These are phyloP conservation scores for Nicotiana otophora DNA, from an alignment of 257 asterid genomes.

Conservation along the genomic window DNA sequence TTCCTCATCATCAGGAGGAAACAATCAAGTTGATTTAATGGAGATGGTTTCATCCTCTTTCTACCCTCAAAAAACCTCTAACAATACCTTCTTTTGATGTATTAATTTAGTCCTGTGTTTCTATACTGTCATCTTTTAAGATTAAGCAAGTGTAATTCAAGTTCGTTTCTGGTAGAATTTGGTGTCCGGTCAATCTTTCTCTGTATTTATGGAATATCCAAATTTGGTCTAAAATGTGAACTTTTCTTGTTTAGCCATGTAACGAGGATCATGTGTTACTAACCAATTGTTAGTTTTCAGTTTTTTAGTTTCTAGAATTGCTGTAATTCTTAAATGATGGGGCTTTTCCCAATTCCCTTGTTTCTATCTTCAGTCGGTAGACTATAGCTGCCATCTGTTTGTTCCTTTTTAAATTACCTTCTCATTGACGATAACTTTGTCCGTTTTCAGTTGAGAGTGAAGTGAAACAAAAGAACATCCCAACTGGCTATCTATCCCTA, in stretches of 20 bases:
- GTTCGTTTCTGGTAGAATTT: too few species aligned
- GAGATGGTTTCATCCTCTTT: conserved; percentile 24
- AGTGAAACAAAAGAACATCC: background rate
- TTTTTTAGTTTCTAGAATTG: conserved; percentile 13
- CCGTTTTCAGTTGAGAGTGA: conserved; percentile 10
- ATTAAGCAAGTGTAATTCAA: too few species aligned
- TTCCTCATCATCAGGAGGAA: background rate
- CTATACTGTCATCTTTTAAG: too few species aligned
- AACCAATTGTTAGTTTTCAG: conserved; percentile 16
- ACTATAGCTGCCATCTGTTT: background rate
- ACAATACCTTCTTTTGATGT: background rate
- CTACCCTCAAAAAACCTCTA: background rate
- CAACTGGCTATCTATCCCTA: conserved; percentile 10
- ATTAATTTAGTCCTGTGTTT: background rate
- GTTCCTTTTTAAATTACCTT: background rate
- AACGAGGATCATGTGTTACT: background rate
- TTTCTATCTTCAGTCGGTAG: background rate
- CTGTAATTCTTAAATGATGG: background rate
- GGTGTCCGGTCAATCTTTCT: too few species aligned
- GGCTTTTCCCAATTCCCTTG: background rate
- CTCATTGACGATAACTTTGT: background rate
- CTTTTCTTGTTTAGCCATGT: too few species aligned
- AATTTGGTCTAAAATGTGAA: too few species aligned
- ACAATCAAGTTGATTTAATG: conserved; percentile 22
- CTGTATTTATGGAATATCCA: too few species aligned